Evolutionary conservation across 805 yeast species (phyloP).

Genomic region (Hanseniaspora thailandica): DNA sequence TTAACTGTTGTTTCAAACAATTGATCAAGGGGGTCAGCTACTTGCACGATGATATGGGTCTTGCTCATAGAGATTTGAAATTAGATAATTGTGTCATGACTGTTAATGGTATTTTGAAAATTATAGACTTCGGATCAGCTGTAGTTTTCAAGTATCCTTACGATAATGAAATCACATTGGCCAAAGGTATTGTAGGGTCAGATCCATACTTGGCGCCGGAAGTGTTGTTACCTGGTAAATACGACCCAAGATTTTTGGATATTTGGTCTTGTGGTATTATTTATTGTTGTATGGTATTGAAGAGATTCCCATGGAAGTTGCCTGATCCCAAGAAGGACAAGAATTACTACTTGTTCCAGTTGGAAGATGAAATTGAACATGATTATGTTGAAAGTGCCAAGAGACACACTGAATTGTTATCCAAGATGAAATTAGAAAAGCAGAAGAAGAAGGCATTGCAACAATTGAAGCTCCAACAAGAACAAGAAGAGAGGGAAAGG

Average conservation of each 20-base stretch:
- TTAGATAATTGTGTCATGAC: constrained; percentile 75
- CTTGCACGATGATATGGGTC: constrained; percentile 55
- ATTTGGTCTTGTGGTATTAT: constrained; percentile 78
- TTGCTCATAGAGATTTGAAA: constrained; percentile 74
- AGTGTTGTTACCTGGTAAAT: constrained; percentile 43
- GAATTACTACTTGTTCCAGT: constrained; percentile 52
- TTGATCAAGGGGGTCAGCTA: constrained; percentile 60
- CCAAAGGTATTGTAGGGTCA: constrained; percentile 72
- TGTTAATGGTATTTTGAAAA: constrained; percentile 56
- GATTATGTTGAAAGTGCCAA: constrained; percentile 62
- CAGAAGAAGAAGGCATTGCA: constrained; percentile 19
- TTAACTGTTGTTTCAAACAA: constrained; percentile 71
- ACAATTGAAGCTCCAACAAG: constrained; percentile 13
- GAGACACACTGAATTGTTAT: constrained; percentile 53
- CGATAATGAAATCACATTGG: constrained; percentile 44
- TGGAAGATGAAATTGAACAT: constrained; percentile 63
- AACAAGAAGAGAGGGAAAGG: not conserved
- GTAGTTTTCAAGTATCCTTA: constrained; percentile 71
- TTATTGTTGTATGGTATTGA: constrained; percentile 75
- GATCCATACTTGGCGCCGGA: constrained; percentile 85
- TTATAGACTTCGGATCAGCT: constrained; percentile 77
- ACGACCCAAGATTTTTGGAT: constrained; percentile 70
- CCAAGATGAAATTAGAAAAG: constrained; percentile 46
- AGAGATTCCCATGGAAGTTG: constrained; percentile 80
- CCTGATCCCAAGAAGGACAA: constrained; percentile 54